Base-by-base conservation (phyloP, 306 rosid genomes). In the Sphenostylis stenocarpa region DNA sequence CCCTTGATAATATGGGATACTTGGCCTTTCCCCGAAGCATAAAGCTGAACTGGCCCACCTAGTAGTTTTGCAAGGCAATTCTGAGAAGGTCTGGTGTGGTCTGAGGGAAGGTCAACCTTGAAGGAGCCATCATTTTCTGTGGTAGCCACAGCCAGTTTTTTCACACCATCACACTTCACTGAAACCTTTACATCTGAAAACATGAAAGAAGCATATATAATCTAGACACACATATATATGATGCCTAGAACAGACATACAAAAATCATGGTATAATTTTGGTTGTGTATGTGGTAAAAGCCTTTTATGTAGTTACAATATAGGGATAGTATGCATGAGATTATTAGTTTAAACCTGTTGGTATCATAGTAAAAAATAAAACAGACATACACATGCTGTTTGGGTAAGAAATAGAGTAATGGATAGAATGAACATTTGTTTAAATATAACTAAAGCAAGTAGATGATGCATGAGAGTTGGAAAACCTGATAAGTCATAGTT, bases 21-120 rank as follows among this genome's bases (percentile, higher is more conserved):
- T 68, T 36, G 79, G 62, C 45, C 15, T 48, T 87, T 87, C 63
- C 73, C 79, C 19, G 85, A 51, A 55, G 64, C 87, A 75, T 83
- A 95, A 63, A 95, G 84, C 68, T 88, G 97, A 47, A 34, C 81
- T 66, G 91, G 86, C 4, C 99, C 97, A 20, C 97, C 99, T 4
- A 79, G 78, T 68, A 95, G 75, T 82, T 80, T 83, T 17, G 93
- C 93, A 3, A 80, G 72, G 81, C 97, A 95, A 4, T 76, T 87
- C 70, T 19, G 34, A 19, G 82, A 24, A 19, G 85, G 17, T 26
- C 72, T 80, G 38, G 70, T 34, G 26, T 39, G 8, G 61, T 73
- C 75, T 31, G 77, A 74, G 3, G 94, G 94, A 81, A 90, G 84
- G 29, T 85, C 70, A 15, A 49, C 73, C 74, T 85, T 83, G 71